Conservation (phyloP, 1,284 basidiomycete species). For the Phlebopus sp. region DNA sequence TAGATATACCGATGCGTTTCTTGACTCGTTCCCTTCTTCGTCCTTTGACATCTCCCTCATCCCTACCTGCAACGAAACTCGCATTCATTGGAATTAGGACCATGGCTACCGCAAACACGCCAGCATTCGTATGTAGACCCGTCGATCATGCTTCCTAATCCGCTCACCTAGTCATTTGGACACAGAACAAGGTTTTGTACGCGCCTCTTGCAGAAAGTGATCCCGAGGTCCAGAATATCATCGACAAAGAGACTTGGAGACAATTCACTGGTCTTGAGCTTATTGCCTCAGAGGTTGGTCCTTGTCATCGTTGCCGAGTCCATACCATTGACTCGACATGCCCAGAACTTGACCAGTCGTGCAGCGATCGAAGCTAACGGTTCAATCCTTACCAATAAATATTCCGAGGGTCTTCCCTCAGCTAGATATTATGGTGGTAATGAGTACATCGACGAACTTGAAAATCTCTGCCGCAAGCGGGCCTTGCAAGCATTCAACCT, state of each 20-base stretch:
- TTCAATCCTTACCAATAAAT: constrained; percentile 98
- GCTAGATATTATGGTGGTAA: constrained; percentile 98
- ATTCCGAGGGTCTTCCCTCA: constrained; percentile 92
- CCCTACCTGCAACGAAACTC: constrained; percentile 20
- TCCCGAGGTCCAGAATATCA: constrained; percentile 94
- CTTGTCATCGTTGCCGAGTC: constrained; percentile 11
- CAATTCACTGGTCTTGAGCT: constrained; percentile 98
- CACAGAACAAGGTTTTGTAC: constrained; percentile 91
- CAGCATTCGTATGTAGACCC: constrained; percentile 53
- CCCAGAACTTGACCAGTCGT: constrained; percentile 88
- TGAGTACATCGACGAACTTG: constrained; percentile 96
- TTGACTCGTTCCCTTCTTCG: constrained; percentile 29
- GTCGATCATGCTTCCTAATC: neutral
- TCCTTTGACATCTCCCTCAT: constrained; percentile 21
- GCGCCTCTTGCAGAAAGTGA: constrained; percentile 85
- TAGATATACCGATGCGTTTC: constrained; percentile 26
- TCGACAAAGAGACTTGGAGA: constrained; percentile 99
- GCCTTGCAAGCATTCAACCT: constrained; percentile 97
- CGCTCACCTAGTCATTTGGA: constrained; percentile 4
- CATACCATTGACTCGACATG: constrained; percentile 7
- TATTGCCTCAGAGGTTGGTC: constrained; percentile 84
- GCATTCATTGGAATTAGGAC: constrained; percentile 29
- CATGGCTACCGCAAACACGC: constrained; percentile 61
- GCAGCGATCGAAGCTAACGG: constrained; percentile 99
- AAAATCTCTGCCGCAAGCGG: constrained; percentile 92